Evolutionary conservation across 2,329 filamentous ascomycete species (phyloP), one percentile per base, ranked within the genome.

Genomic region (Epichloe amarillans): DNA sequence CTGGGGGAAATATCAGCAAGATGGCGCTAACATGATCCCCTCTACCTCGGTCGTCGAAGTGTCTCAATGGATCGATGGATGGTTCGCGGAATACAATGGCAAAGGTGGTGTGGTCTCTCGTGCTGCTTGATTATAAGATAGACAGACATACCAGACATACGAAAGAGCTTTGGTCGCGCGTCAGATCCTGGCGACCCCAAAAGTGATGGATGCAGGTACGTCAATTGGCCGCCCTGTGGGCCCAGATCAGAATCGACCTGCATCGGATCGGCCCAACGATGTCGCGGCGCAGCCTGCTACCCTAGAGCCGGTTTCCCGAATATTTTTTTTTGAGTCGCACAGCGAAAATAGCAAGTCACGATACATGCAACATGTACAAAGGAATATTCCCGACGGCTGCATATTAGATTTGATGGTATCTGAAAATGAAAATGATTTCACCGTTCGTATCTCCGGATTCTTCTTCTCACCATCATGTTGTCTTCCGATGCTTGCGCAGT

Each of bases 251-350:
- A 23, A 30, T 5, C 8, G 8, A 37, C 15, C 21, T 17, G 2
- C 15, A 15, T 35, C 46, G 47, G 46, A 17, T 43, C 51, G 51
- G 51, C 38, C 30, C 37, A 46, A 52, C 51, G 11, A 50, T 52
- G 26, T 52, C 43, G 51, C 51, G 51, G 49, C 46, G 12, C 19
- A 43, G 40, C 17, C 12, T 3, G 4, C 35, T 47, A 46, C 30
- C 33, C 33, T 23, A 36, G n/a, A 33, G 35, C 8, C 39, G 4
- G 8, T 4, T 30, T 30, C 8, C 8, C 26, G 26, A 30, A 30
- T 4, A 8, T n/a, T n/a, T n/a, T n/a, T n/a, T n/a, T n/a, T n/a
- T n/a, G 26, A 30, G 8, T 30, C 30, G 30, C 11, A 30, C 30
- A 11, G 3, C 10, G 30, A 30, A 30, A 30, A 30, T 30, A 30